A percentile compares a stretch with the other conserved stretches of the same genome.
These are phyloP conservation scores for Nemania bipapillata DNA, from an alignment of 2,329 filamentous ascomycete genomes.

Conservation along the genomic window DNA sequence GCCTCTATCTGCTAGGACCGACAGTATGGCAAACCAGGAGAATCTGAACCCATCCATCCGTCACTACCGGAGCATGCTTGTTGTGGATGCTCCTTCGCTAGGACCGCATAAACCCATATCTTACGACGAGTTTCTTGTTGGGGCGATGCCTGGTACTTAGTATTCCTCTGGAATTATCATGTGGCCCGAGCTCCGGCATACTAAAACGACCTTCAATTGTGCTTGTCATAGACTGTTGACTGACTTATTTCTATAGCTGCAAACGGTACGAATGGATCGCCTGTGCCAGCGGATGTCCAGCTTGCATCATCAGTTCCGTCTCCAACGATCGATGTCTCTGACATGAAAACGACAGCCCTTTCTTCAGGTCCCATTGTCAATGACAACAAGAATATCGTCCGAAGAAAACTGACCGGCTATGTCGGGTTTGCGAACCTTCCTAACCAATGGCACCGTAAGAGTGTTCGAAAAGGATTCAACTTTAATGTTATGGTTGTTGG, in stretches of 20 bases:
- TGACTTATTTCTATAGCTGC: constrained; percentile 57
- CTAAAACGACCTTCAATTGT: constrained; percentile 33
- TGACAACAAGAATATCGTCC: constrained; percentile 93
- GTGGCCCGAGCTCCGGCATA: constrained; percentile 41
- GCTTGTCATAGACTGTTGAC: constrained; percentile 41
- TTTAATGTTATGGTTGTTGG: constrained; percentile 99
- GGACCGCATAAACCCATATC: constrained; percentile 57
- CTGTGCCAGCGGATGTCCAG: constrained; percentile 59
- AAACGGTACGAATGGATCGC: constrained; percentile 53
- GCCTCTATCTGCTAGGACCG: constrained; percentile 49
- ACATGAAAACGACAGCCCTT: constrained; percentile 47
- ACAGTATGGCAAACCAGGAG: constrained; percentile 53
- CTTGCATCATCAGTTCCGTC: constrained; percentile 57
- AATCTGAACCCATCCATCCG: constrained; percentile 51
- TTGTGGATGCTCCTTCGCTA: constrained; percentile 62
- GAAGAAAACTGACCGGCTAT: constrained; percentile 97
- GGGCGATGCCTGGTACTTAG: constrained; percentile 45
- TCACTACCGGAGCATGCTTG: constrained; percentile 65
- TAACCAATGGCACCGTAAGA: constrained; percentile 99
- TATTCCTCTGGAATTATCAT: constrained; percentile 41
- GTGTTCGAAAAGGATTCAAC: constrained; percentile 99
- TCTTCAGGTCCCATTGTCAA: constrained; percentile 63
- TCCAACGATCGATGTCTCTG: constrained; percentile 54
- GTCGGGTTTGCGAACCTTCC: constrained; percentile 98
- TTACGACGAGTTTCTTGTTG: constrained; percentile 60